Evolutionary conservation across 768 basidiomycete genomes (phyloP).

Genomic region (Mycena indigotica): DNA sequence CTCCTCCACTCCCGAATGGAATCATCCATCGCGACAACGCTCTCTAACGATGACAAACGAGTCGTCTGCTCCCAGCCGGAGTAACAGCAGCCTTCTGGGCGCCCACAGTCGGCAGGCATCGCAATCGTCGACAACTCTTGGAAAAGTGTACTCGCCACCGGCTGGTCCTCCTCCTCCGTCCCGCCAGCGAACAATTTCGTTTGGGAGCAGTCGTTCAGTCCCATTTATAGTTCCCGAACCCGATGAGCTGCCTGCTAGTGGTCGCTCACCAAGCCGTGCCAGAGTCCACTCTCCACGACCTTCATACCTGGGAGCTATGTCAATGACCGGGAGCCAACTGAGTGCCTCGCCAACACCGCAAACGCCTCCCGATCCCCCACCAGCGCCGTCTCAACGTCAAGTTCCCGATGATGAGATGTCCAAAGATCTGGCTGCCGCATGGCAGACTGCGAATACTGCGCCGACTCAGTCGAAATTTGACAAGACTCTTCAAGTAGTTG

Average conservation of each 20-base stretch:
- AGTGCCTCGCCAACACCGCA: conserved; percentile 5
- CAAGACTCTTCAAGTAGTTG: conserved; percentile 13
- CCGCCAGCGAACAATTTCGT: conserved; percentile 13
- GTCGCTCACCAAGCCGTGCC: conserved; percentile 1
- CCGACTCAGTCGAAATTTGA: conserved; percentile 17
- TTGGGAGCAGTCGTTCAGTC: background rate
- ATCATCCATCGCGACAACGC: background rate
- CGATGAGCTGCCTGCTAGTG: conserved; percentile 3
- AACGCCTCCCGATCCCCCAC: background rate
- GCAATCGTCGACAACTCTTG: background rate
- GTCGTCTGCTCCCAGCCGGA: background rate
- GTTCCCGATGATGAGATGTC: conserved; percentile 20
- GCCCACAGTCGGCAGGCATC: background rate
- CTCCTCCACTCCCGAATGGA: too few relatives aligned
- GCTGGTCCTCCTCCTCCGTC: conserved; percentile 10
- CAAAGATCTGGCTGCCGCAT: conserved; percentile 15
- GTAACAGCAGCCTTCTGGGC: too few relatives aligned
- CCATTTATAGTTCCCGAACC: background rate
- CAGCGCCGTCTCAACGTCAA: background rate
- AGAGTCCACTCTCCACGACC: conserved; percentile 8
- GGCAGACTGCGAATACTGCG: conserved; percentile 19
- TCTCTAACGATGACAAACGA: background rate
- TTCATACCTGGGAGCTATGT: conserved; percentile 7
- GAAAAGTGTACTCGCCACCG: conserved; percentile 2
- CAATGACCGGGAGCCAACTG: background rate